These are phyloP conservation scores for Herpomyces periplanetae DNA, from an alignment of 2,329 filamentous ascomycete genomes.

Conservation along the genomic window DNA sequence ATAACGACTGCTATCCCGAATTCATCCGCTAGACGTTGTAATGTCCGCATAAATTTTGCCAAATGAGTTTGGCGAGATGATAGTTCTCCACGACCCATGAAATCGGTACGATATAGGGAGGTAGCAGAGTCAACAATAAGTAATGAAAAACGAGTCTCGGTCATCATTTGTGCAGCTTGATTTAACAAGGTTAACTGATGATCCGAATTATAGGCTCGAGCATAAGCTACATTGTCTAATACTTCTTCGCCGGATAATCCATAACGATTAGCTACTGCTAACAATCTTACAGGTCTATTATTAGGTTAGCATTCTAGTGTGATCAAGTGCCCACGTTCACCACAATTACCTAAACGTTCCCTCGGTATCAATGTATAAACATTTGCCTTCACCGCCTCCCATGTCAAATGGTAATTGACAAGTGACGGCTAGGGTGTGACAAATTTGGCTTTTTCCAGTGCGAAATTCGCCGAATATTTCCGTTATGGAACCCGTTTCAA, in stretches of 20 bases:
- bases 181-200: constrained; percentile 82
- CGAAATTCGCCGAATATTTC: constrained; percentile 94
- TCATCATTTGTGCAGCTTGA: constrained; percentile 95
- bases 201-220: constrained; percentile 88
- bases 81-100: constrained; percentile 75
- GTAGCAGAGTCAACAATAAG: constrained; percentile 88
- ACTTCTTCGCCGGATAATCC: constrained; percentile 88
- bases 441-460: constrained; percentile 93
- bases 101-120: constrained; percentile 76
- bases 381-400: constrained; percentile 93
- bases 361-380: constrained; percentile 90
- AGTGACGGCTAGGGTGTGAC: constrained; percentile 87
- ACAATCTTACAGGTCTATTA: constrained; percentile 34
- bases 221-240: constrained; percentile 89
- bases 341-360: constrained; percentile 28
- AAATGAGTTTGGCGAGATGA: constrained; percentile 68
- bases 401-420: constrained; percentile 94
- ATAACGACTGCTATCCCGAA: constrained; percentile 96
- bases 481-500: constrained; percentile 89
- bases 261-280: constrained; percentile 72
- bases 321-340: not conserved
- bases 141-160: constrained; percentile 80
- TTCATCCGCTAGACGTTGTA: constrained; percentile 27
- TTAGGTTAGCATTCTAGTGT: constrained; percentile 1
- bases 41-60: constrained; percentile 50